Conservation (phyloP, 2,329 filamentous ascomycete species). For the Epichloe gansuensis region DNA sequence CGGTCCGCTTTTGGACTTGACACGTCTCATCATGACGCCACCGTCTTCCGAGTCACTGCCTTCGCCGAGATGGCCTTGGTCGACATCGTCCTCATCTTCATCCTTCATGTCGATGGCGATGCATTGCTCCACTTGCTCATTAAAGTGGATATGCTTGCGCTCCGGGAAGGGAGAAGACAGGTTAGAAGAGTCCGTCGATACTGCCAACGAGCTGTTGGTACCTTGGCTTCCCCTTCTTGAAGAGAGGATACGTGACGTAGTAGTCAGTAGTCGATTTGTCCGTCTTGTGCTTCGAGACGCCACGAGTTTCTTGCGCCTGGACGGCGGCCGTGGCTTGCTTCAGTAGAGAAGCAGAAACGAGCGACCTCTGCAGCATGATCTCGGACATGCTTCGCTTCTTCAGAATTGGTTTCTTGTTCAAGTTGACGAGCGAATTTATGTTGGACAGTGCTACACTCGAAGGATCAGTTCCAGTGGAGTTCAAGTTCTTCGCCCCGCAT, state of each 20-base stretch:
- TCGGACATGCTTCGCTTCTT: conserved; percentile 97
- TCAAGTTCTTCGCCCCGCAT: conserved; percentile 48
- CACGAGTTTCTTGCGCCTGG: conserved; percentile 61
- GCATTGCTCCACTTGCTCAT: conserved; percentile 89
- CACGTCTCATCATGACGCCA: conserved; percentile 73
- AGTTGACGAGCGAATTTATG: conserved; percentile 51
- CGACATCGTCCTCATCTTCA: conserved; percentile 59
- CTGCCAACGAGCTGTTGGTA: conserved; percentile 47
- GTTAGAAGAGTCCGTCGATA: conserved; percentile 62
- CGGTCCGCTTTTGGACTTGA: conserved; percentile 42
- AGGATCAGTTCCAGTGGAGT: conserved; percentile 30
- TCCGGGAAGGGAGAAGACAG: conserved; percentile 49
- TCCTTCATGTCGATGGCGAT: conserved; percentile 85
- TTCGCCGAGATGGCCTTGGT: conserved; percentile 38
- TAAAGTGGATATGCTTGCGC: conserved; percentile 86
- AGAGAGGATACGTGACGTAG: conserved; percentile 52
- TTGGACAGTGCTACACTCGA: conserved; percentile 36
- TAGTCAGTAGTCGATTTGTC: conserved; percentile 58
- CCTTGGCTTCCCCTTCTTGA: conserved; percentile 49
- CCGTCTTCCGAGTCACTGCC: conserved; percentile 65
- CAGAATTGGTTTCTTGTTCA: conserved; percentile 73
- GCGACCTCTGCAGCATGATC: conserved; percentile 78
- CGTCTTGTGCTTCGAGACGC: conserved; percentile 41
- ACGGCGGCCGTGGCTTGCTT: conserved; percentile 82
- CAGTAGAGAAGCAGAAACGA: conserved; percentile 78